Base-by-base conservation (phyloP, 177 flowering plant species). In the Vitis hybrid region DNA sequence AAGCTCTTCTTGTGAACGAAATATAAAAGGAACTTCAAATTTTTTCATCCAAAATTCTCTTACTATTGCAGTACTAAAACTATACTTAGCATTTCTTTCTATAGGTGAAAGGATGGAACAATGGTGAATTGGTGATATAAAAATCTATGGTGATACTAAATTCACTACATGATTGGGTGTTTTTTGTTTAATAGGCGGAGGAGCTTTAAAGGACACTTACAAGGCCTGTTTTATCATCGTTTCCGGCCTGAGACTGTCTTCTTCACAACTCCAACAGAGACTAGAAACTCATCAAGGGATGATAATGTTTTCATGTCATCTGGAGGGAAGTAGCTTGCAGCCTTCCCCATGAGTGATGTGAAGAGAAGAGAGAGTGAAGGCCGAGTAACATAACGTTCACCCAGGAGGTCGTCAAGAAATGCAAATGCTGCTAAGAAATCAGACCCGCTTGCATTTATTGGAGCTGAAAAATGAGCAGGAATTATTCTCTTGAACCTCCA, bases 291-390 rank as follows among this genome's bases (percentile, higher is more conserved):
- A 61, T 95, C 99, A 50, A 95, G 97, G 56, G 99, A 95, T 45
- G 99, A 95, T 66, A 93, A 72, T 31, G 97, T 95, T 80, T 84
- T 95, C 99, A 93, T 91, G 74, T 93, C 99, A 80, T 95, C 99
- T 0, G 93, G 99, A 33, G 99, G 98, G 76, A 93, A 95, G 77
- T 93, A 95, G 73, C 97, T 91, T 26, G 92, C 95, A 55, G 97
- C 94, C 74, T 88, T 95, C 26, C 99, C 96, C 93, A 91, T 72
- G 50, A 91, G 75, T 60, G 87, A 89, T 64, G 94, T 66, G 68
- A 95, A 87, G 70, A 93, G 85, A 67, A 89, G 88, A 33, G 93
- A 79, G 11, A 93, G 77, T 4, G 96, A 90, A 58, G 97, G 93
- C n/a, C 89, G 80, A 29, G 89, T 83, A 10, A 85, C 81, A 51